Evolutionary conservation across 1,284 basidiomycete genomes (phyloP).

Genomic region (Marasmius sp.): DNA sequence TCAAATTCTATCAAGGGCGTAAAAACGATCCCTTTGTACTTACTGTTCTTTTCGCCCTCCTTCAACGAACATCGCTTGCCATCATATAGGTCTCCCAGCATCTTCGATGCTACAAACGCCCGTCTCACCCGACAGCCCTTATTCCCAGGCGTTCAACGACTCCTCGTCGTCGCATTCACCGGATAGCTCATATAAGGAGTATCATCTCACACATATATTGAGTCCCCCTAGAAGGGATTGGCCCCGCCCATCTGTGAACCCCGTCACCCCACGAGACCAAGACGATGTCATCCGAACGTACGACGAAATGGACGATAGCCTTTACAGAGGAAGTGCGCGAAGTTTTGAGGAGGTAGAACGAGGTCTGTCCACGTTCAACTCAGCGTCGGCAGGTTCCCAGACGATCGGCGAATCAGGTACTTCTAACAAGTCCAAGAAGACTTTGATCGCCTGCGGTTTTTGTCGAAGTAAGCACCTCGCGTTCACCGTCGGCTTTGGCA

Average conservation of each 20-base stretch:
- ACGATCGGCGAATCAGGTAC: background rate
- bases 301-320: background rate
- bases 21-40: background rate
- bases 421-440: background rate
- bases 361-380: background rate
- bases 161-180: background rate
- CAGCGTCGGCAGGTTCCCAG: background rate
- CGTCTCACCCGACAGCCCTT: background rate
- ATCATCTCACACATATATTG: background rate
- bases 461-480: background rate
- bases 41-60: background rate
- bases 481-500: background rate
- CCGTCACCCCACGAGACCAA: background rate
- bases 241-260: background rate
- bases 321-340: background rate
- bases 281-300: background rate
- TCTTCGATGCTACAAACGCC: background rate
- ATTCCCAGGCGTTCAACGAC: background rate
- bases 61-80: background rate
- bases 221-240: background rate
- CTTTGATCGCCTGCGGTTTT: background rate
- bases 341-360: background rate
- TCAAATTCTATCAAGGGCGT: too few species aligned
- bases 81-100: background rate
- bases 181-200: background rate